Percentiles rank a stretch among this genome's conserved stretches.
Conservation (phyloP, 148 eudicot genomes). For the Chenopodium berlandieri region DNA sequence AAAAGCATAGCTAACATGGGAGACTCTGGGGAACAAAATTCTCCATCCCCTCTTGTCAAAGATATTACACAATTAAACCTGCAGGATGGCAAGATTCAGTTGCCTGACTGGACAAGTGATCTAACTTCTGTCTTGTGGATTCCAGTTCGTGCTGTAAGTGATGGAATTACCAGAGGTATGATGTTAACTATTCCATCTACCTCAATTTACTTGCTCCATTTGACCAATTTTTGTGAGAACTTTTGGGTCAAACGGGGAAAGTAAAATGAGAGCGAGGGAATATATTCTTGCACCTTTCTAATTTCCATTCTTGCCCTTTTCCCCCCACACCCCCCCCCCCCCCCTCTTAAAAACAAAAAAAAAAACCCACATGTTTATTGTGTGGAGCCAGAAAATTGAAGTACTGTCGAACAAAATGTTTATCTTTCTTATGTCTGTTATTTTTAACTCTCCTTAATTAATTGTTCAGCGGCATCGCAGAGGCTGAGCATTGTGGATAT, state of each 20-base stretch:
- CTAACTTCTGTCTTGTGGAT: constrained; percentile 82
- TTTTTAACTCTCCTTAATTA: constrained; percentile 18
- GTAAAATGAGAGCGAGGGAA: too few relatives aligned
- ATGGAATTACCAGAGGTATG: constrained; percentile 72
- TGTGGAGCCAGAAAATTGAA: background rate
- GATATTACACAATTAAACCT: constrained; percentile 54
- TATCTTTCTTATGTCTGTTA: background rate
- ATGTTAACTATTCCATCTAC: background rate
- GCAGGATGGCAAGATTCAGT: constrained; percentile 56
- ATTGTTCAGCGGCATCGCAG: constrained; percentile 52
- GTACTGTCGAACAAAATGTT: background rate
- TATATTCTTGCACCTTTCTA: background rate
- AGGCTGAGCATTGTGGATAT: constrained; percentile 82
- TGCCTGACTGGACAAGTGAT: constrained; percentile 91
- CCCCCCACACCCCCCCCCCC: too few relatives aligned
- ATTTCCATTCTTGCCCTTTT: background rate
- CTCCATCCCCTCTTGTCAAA: constrained; percentile 28
- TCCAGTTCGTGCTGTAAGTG: constrained; percentile 80
- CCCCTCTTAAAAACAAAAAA: too few relatives aligned
- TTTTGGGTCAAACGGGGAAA: too few relatives aligned
- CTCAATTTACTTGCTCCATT: too few relatives aligned
- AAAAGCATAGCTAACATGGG: constrained; percentile 29
- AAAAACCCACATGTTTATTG: background rate
- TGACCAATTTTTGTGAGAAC: too few relatives aligned
- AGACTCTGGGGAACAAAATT: constrained; percentile 23